Base-by-base conservation (phyloP, 2,329 filamentous ascomycete species). In the Teratosphaeriaceae sp. region DNA sequence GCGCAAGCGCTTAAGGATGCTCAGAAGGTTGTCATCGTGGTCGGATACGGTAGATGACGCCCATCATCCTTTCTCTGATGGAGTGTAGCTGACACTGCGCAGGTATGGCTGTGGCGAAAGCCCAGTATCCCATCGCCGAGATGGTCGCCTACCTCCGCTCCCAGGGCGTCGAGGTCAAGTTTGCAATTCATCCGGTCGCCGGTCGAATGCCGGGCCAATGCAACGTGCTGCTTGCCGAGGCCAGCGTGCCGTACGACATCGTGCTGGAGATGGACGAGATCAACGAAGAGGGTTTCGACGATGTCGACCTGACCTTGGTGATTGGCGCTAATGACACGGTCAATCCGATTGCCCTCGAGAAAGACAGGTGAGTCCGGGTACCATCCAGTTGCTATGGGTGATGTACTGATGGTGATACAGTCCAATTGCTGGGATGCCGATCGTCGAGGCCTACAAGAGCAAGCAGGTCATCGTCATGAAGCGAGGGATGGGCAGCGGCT, bases 241-340 rank as follows among this genome's bases (percentile, higher is more conserved):
- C 88, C 1, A 83, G 78, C 24, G 88, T 94, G 22, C 87, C 87
- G 2, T 94, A 94, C 57, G 88, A 95, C 55, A 90, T 94, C 43
- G 88, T 94, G 21, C 74, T 94, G 35, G 88, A 95, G 67, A 94
- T 94, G 88, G 88, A 94, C 55, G 88, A 95, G 70, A 94, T 94
- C 68, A 95, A 94, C 63, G 88, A 94, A 49, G 88, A 94, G 43
- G 57, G 58, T 57, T 95, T 94, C 62, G 65, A 74, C 5, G 84
- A 92, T 21, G 94, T 88, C 0, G 88, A 94, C 56, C 72, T 94
- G 8, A 88, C 86, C 0, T 76, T 94, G 3, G 88, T 94, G 0
- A 94, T 94, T 57, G 88, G 88, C 2, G 88, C 88, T 7, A 94
- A 95, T 55, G 88, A 95, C 56, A 94, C 88, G 0, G 88, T 94